Base-by-base conservation (phyloP, 2,329 filamentous ascomycete genomes). In the Huntiella omanensis region DNA sequence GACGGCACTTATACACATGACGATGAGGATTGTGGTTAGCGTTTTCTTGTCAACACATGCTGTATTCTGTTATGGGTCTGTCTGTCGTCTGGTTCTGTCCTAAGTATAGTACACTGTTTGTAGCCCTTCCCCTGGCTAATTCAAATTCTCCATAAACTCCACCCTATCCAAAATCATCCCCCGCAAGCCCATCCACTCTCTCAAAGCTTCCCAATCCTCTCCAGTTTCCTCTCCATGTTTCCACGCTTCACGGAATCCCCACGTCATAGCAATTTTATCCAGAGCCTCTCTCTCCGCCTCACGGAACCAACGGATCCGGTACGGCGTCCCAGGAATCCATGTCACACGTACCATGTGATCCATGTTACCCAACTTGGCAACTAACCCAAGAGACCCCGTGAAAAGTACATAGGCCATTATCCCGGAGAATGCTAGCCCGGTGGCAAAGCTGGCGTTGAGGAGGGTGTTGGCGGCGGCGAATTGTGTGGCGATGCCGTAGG, bases 291-390 rank as follows among this genome's bases (percentile, higher is more conserved):
- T 71, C 66, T 98, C 87, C 52, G 94, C 86, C 59, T 96, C 91
- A 33, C 84, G 71, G 46, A 93, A 60, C 83, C 87, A 96, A 11
- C 91, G 73, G 55, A 84, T 73, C 51, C 81, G 72, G 52, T 96
- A 64, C 16, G 83, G 80, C 33, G 84, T 80, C 8, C 91, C 91
- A 0, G 76, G 75, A 6, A 80, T 70, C 91, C 91, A 98, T 2
- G 84, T 87, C 4, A 96, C 85, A 15, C 91, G 76, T 56, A 81
- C 79, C 83, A 95, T 94, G 62, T 96, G 86, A 59, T 96, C 87
- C 61, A 95, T 95, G 50, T 80, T 71, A 33, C 88, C 95, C 19
- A 84, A 78, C 49, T 92, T 67, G 6, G 88, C 85, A 34, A 96
- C 75, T 37, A 91, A 64, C 2, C 88, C 91, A 45, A 96, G 73